phyloP scores from a whole-genome alignment of 2,329 filamentous ascomycete genomes.

The Aspergillus chevalieri region DNA sequence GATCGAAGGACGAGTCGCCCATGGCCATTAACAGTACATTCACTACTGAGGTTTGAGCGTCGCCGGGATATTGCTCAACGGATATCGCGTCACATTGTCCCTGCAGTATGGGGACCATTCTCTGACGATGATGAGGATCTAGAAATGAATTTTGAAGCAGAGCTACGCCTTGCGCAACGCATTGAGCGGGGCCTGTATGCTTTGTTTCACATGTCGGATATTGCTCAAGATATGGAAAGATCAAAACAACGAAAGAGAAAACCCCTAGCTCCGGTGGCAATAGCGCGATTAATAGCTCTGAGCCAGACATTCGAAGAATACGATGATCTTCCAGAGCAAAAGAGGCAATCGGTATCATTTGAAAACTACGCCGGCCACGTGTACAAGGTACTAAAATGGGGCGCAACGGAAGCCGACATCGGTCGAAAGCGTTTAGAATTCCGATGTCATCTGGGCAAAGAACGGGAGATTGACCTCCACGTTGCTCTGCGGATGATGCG shows the following conservation, averaged over 20 bases:
- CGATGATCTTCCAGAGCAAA: slow-evolving; percentile 10
- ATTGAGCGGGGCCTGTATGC: slow-evolving; percentile 23
- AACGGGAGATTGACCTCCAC: slow-evolving; percentile 22
- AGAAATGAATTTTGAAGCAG: slow-evolving; percentile 23
- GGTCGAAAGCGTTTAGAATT: slow-evolving; percentile 19
- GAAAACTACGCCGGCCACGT: slow-evolving; percentile 19
- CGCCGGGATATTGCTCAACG: slow-evolving; percentile 16
- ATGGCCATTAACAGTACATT: slow-evolving; percentile 15
- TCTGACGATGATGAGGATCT: slow-evolving; percentile 12
- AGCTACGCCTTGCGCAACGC: slow-evolving; percentile 17
- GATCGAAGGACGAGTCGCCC: slow-evolving; percentile 18
- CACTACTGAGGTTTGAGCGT: slow-evolving; percentile 16
- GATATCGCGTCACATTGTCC: slow-evolving; percentile 19
- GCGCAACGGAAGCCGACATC: slow-evolving; percentile 19
- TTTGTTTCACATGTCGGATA: slow-evolving; percentile 25
- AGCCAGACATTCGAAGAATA: slow-evolving; percentile 16
- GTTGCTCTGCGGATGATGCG: slow-evolving; percentile 23
- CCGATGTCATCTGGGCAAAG: slow-evolving; percentile 17
- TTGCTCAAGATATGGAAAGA: slow-evolving; percentile 14
- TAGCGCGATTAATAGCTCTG: slow-evolving; percentile 12
- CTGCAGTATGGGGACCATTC: slow-evolving; percentile 24
- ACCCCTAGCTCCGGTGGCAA: slow-evolving; percentile 8
- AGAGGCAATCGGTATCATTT: slow-evolving; percentile 7
- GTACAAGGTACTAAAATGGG: slow-evolving; percentile 18
- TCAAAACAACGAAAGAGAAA: slow-evolving; percentile 4